Conservation (phyloP, 768 basidiomycete genomes). For the Austroboletus eburneus region DNA sequence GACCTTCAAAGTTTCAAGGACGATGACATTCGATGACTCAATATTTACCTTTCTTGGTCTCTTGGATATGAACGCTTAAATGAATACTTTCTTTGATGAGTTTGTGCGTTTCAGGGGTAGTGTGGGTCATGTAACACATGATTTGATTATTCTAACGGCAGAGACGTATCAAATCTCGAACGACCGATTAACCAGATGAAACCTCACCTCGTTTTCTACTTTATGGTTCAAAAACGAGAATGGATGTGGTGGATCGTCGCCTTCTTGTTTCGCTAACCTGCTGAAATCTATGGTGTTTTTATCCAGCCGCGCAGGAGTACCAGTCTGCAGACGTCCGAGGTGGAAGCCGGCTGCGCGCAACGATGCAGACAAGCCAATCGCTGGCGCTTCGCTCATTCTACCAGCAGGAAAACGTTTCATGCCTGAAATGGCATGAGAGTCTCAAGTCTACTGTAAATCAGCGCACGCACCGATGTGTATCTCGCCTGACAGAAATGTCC, state of each 20-base stretch:
- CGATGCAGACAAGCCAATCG: conserved; percentile 71
- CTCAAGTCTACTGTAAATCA: not conserved
- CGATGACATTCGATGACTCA: not conserved
- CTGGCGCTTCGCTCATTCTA: conserved; percentile 66
- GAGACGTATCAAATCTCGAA: not conserved
- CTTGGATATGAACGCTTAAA: conserved; percentile 79
- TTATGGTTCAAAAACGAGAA: conserved; percentile 72
- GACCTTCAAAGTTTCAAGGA: conserved; percentile 44
- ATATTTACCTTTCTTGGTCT: conserved; percentile 72
- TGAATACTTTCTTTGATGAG: conserved; percentile 75
- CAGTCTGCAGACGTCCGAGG: conserved; percentile 79
- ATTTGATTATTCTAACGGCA: conserved; percentile 65
- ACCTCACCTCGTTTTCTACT: conserved; percentile 66
- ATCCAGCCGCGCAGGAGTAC: conserved; percentile 81
- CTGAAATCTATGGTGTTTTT: conserved; percentile 66
- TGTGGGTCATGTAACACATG: conserved; percentile 65
- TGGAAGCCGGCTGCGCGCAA: conserved; percentile 72
- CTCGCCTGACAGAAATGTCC: conserved; percentile 88
- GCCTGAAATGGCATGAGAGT: conserved; percentile 34
- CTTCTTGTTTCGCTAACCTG: conserved; percentile 57
- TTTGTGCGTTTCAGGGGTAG: conserved; percentile 68
- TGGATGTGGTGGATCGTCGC: conserved; percentile 60
- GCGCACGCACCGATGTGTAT: conserved; percentile 71
- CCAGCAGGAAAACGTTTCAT: conserved; percentile 76
- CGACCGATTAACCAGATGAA: not conserved